These are phyloP conservation scores for Boletellus ananiceps DNA, from an alignment of 768 basidiomycete genomes.

Conservation along the genomic window DNA sequence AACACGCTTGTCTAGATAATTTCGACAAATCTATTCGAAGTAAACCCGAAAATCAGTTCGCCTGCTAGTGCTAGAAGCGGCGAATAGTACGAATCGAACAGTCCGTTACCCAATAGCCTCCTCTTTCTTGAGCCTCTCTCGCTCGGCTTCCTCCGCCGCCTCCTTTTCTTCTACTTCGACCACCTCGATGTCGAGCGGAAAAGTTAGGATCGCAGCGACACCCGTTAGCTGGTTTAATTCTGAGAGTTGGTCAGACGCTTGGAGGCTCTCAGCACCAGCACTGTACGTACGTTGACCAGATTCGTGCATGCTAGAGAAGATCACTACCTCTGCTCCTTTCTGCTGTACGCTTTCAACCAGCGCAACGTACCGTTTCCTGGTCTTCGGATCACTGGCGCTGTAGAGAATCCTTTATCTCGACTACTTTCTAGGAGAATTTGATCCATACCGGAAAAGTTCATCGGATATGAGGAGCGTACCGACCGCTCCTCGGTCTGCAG, in stretches of 20 bases:
- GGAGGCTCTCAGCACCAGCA: not conserved
- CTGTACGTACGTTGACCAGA: constrained; percentile 84
- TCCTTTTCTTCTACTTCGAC: constrained; percentile 91
- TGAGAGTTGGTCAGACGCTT: constrained; percentile 29
- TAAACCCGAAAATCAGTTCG: not conserved
- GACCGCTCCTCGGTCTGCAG: constrained; percentile 89
- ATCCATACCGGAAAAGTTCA: constrained; percentile 76
- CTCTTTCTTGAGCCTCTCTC: constrained; percentile 10
- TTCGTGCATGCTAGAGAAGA: constrained; percentile 99
- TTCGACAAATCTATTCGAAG: not conserved
- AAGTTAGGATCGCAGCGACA: constrained; percentile 92
- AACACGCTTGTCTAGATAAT: constrained; percentile 37
- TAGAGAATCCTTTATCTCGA: not conserved
- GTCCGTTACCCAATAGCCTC: constrained; percentile 2
- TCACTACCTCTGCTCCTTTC: constrained; percentile 89
- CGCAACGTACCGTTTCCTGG: constrained; percentile 78
- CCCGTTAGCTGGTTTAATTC: constrained; percentile 96
- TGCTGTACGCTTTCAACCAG: constrained; percentile 86
- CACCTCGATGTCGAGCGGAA: constrained; percentile 91
- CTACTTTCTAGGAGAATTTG: not conserved
- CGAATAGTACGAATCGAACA: not conserved
- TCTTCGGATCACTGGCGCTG: constrained; percentile 75
- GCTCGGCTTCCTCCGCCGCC: constrained; percentile 45
- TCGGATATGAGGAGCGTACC: constrained; percentile 95
- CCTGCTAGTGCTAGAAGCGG: not conserved